Percentiles rank a stretch among this genome's conserved stretches.
These are phyloP conservation scores for Nakazawaea ambrosiae DNA, from an alignment of 805 yeast genomes.

Conservation along the genomic window DNA sequence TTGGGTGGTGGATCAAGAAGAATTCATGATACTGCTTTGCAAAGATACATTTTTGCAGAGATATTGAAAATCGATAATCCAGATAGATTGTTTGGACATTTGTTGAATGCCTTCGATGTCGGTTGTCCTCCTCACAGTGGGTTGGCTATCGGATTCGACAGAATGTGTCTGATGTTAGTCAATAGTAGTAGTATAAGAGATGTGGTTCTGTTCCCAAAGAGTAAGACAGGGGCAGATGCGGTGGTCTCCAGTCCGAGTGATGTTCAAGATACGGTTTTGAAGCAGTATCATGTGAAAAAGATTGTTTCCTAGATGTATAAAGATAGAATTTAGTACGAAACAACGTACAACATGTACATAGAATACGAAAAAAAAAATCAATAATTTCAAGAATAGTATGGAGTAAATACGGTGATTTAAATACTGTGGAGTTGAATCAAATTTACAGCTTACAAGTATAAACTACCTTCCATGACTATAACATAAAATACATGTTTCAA, in stretches of 20 bases:
- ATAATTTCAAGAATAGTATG: too few relatives aligned
- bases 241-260: conserved; percentile 81
- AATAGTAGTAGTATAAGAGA: conserved; percentile 77
- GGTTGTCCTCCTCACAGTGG: conserved; percentile 99
- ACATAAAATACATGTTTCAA: too few relatives aligned
- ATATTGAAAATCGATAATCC: conserved; percentile 56
- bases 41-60: conserved; percentile 60
- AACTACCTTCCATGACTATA: too few relatives aligned
- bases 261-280: conserved; percentile 44
- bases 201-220: conserved; percentile 95
- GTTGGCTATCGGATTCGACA: conserved; percentile 88
- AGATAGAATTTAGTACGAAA: too few relatives aligned
- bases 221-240: conserved; percentile 79
- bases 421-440: too few relatives aligned
- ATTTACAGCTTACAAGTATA: background rate
- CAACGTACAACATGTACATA: conserved; percentile 3
- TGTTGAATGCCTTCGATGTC: conserved; percentile 69
- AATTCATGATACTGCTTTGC: conserved; percentile 80
- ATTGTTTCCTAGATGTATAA: background rate
- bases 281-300: conserved; percentile 42
- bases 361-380: background rate
- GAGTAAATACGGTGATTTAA: too few relatives aligned
- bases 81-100: conserved; percentile 72
- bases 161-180: conserved; percentile 86
- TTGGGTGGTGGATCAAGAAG: conserved; percentile 97